These are phyloP conservation scores for Stylonectria norvegica DNA, from an alignment of 2,329 filamentous ascomycete species.

Conservation along the genomic window DNA sequence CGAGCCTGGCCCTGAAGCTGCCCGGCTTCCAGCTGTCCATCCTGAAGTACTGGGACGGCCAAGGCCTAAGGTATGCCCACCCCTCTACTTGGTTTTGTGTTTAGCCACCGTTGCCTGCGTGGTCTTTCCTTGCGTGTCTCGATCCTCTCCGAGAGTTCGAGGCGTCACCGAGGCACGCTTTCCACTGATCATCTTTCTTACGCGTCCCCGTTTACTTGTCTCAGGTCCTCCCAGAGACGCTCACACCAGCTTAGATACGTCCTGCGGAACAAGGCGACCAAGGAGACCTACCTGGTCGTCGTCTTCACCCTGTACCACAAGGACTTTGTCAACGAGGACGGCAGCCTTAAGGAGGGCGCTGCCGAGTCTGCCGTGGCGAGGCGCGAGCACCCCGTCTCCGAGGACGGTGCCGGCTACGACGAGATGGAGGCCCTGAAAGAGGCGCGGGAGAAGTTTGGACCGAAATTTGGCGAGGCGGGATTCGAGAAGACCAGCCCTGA, in stretches of 20 bases:
- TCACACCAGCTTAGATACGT: slow-evolving; percentile 89
- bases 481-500: slow-evolving; percentile 33
- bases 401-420: slow-evolving; percentile 27
- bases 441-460: slow-evolving; percentile 36
- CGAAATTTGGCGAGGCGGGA: slow-evolving; percentile 18
- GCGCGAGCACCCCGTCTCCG: slow-evolving; percentile 3
- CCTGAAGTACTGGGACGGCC: slow-evolving; percentile 76
- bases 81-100: slow-evolving; percentile 8
- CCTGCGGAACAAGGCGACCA: slow-evolving; percentile 73
- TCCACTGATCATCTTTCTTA: slow-evolving; percentile 22
- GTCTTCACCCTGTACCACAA: slow-evolving; percentile 73
- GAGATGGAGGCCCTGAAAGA: slow-evolving; percentile 37
- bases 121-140: slow-evolving; percentile 8
- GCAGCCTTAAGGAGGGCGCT: slow-evolving; percentile 46
- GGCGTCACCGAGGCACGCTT: slow-evolving; percentile 1
- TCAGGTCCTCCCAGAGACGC: slow-evolving; percentile 48
- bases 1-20: slow-evolving; percentile 65
- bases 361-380: slow-evolving; percentile 25
- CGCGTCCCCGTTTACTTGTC: slow-evolving; percentile 19
- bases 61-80: slow-evolving; percentile 64
- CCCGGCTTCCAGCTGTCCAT: slow-evolving; percentile 72
- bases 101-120: neutral
- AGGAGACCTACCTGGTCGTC: slow-evolving; percentile 74
- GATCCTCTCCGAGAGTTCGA: neutral
- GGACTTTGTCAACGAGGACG: slow-evolving; percentile 60